A percentile compares a stretch with the other conserved stretches of the same genome.
These are phyloP conservation scores for Curvularia verruculosa DNA, from an alignment of 2,329 filamentous ascomycete species.

Conservation along the genomic window DNA sequence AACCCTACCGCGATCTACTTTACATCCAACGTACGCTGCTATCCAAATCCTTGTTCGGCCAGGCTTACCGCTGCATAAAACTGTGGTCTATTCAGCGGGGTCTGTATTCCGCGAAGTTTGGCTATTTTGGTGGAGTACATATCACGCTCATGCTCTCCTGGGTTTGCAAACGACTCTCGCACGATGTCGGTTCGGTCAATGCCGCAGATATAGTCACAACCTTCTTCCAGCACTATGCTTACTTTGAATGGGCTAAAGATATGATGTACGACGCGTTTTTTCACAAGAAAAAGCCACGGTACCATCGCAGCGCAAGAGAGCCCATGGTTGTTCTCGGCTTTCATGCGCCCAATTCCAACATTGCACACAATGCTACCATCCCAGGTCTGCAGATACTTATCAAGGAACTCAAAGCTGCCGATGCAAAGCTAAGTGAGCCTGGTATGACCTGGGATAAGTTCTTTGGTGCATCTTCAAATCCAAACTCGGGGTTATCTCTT, in stretches of 20 bases:
- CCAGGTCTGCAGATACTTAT: conserved; percentile 60
- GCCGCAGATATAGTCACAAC: conserved; percentile 61
- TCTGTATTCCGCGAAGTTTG: conserved; percentile 69
- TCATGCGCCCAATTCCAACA: conserved; percentile 66
- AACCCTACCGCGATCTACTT: conserved; percentile 66
- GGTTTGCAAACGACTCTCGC: conserved; percentile 59
- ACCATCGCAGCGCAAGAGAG: conserved; percentile 63
- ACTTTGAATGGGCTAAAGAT: conserved; percentile 63
- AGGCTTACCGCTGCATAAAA: conserved; percentile 66
- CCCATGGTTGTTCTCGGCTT: conserved; percentile 69
- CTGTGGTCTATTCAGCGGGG: conserved; percentile 67
- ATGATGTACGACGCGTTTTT: conserved; percentile 67
- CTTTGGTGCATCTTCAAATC: conserved; percentile 14
- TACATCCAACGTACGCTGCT: conserved; percentile 67
- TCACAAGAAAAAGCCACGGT: conserved; percentile 48
- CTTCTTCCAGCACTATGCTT: conserved; percentile 69
- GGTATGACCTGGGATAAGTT: conserved; percentile 40
- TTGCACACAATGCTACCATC: conserved; percentile 60
- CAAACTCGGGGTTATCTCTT: background rate
- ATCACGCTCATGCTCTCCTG: conserved; percentile 67
- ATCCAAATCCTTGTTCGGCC: conserved; percentile 62
- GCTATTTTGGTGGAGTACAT: conserved; percentile 69
- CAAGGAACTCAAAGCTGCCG: conserved; percentile 59
- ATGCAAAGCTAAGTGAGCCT: conserved; percentile 46
- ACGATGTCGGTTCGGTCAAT: conserved; percentile 45